These are phyloP conservation scores for Fusarium clavum DNA, from an alignment of 2,329 filamentous ascomycete genomes.

Conservation along the genomic window DNA sequence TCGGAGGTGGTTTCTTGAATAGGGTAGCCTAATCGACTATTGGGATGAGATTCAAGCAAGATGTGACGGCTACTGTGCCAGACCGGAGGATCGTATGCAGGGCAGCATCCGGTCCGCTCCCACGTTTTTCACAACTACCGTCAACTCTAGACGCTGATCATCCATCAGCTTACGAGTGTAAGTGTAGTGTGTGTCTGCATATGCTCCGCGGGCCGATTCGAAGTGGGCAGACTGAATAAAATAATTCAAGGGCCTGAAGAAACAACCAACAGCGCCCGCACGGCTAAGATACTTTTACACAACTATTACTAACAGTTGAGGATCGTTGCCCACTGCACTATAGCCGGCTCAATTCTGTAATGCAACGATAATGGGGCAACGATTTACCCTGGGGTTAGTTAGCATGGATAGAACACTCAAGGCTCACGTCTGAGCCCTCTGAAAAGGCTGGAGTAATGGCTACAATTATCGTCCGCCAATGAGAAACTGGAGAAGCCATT, in stretches of 20 bases:
- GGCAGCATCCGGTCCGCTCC: slow-evolving; percentile 27
- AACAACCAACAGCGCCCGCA: slow-evolving; percentile 18
- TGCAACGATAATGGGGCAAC: slow-evolving; percentile 26
- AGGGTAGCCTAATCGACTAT: slow-evolving; percentile 36
- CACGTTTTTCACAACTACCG: slow-evolving; percentile 42
- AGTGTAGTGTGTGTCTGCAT: slow-evolving; percentile 17
- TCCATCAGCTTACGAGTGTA: slow-evolving; percentile 1
- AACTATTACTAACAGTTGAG: slow-evolving; percentile 28
- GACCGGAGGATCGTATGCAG: slow-evolving; percentile 29
- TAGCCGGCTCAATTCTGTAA: slow-evolving; percentile 18
- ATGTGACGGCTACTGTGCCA: slow-evolving; percentile 3
- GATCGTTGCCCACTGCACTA: slow-evolving; percentile 15
- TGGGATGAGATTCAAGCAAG: slow-evolving; percentile 20
- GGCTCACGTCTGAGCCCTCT: slow-evolving; percentile 36
- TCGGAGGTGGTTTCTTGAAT: slow-evolving; percentile 45
- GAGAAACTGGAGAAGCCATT: neutral
- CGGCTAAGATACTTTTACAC: slow-evolving; percentile 16
- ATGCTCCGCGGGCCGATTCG: slow-evolving; percentile 43
- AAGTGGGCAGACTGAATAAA: slow-evolving; percentile 20
- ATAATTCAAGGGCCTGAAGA: neutral
- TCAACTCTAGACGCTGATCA: slow-evolving; percentile 16
- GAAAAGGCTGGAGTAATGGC: neutral
- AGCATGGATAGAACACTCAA: slow-evolving; percentile 17
- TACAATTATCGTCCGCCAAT: slow-evolving; percentile 24
- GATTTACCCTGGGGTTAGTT: slow-evolving; percentile 29